A percentile compares a stretch with the other conserved stretches of the same genome.
Conservation (phyloP, 164 flowering plant genomes). For the Umbellularia californica region DNA sequence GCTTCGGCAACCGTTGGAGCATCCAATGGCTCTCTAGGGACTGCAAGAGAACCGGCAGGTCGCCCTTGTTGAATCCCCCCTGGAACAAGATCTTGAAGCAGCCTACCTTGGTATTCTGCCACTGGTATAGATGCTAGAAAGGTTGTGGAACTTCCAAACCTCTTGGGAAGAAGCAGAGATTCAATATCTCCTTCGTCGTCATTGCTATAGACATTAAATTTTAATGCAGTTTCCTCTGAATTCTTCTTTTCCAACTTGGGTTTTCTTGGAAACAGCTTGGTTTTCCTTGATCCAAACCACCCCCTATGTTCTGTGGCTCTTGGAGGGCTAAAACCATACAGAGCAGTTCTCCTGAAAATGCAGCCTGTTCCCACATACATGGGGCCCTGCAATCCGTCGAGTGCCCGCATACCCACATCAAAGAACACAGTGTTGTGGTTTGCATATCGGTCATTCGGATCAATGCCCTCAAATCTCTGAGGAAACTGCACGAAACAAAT, state of each 20-base stretch:
- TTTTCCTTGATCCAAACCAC: conserved; percentile 64
- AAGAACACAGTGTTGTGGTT: conserved; percentile 92
- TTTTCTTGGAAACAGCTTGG: conserved; percentile 38
- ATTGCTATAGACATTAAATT: conserved; percentile 28
- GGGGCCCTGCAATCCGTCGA: conserved; percentile 94
- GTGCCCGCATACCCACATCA: conserved; percentile 82
- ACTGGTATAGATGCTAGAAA: conserved; percentile 71
- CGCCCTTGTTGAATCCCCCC: conserved; percentile 56
- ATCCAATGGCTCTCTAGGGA: conserved; percentile 85
- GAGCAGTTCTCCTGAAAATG: conserved; percentile 76
- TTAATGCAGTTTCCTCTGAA: conserved; percentile 43
- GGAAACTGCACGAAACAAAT: conserved; percentile 94
- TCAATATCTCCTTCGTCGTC: conserved; percentile 46
- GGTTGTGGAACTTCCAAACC: conserved; percentile 74
- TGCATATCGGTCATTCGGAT: conserved; percentile 86
- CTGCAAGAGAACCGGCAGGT: conserved; percentile 81
- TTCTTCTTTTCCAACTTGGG: conserved; percentile 33
- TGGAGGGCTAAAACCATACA: conserved; percentile 90
- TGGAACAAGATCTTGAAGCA: conserved; percentile 46
- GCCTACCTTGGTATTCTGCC: conserved; percentile 86
- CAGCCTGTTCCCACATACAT: conserved; percentile 98
- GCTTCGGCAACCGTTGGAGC: conserved; percentile 90
- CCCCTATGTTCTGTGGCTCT: conserved; percentile 83
- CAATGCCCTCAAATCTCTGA: conserved; percentile 92
- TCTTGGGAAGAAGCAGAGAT: conserved; percentile 54